A percentile compares a stretch with the other conserved stretches of the same genome.
Evolutionary conservation across 2,329 filamentous ascomycete species (phyloP).

Genomic region (Aspergillus jensenii): DNA sequence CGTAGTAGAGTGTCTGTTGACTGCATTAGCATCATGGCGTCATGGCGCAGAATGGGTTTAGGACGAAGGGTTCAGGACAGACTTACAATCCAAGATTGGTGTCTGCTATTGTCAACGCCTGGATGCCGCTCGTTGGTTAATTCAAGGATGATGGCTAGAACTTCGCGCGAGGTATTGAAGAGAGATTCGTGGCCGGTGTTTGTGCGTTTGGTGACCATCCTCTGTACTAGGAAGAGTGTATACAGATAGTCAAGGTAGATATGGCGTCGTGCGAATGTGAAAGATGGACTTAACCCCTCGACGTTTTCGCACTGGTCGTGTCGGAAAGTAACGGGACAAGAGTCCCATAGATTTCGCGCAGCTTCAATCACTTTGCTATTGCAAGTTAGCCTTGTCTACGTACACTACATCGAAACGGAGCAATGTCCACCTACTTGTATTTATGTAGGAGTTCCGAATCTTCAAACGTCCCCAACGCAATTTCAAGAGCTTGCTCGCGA

Average conservation of each 20-base stretch:
- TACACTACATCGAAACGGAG: background rate
- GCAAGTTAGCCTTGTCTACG: background rate
- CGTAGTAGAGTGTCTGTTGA: slow-evolving; percentile 31
- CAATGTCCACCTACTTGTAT: slow-evolving; percentile 21
- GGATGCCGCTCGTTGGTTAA: slow-evolving; percentile 29
- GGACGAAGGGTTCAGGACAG: background rate
- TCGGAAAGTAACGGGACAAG: slow-evolving; percentile 26
- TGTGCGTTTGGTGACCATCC: slow-evolving; percentile 33
- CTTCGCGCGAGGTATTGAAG: slow-evolving; percentile 32
- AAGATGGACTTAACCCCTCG: slow-evolving; percentile 6
- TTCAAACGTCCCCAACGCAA: slow-evolving; percentile 28
- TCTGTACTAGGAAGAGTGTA: slow-evolving; percentile 35
- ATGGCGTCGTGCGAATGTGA: slow-evolving; percentile 24
- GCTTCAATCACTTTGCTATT: slow-evolving; percentile 27
- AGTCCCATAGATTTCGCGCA: slow-evolving; percentile 25
- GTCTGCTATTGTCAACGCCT: slow-evolving; percentile 30
- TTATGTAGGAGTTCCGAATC: slow-evolving; percentile 25
- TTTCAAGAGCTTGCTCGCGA: slow-evolving; percentile 32
- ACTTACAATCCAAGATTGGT: slow-evolving; percentile 38
- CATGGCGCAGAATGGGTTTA: background rate
- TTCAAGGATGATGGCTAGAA: slow-evolving; percentile 30
- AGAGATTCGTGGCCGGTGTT: slow-evolving; percentile 31
- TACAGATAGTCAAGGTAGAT: slow-evolving; percentile 37
- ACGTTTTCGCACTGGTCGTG: slow-evolving; percentile 22
- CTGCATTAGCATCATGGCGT: background rate